Evolutionary conservation across 139 green algal species (phyloP), one percentile per base, ranked within the genome.

Genomic region (Micromonas commoda): DNA sequence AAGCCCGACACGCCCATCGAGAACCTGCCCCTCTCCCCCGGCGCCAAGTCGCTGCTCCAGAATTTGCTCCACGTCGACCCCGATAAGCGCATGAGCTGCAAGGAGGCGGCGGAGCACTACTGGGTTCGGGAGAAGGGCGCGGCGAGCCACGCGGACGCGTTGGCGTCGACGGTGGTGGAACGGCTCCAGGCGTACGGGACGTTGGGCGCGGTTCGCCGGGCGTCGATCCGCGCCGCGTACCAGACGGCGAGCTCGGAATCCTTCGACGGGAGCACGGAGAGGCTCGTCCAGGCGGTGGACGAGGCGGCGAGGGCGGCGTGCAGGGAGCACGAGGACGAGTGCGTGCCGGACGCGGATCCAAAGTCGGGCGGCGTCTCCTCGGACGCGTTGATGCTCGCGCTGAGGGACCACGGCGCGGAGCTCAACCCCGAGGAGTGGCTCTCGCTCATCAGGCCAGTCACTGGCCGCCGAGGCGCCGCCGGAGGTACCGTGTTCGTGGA

Each of bases 31-130:
- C 63, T 69, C 9, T 69, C 63, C 63, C 63, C 63, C 26, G 63
- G 63, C 28, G 63, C 63, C 9, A 69, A 69, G 63, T 29, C 9
- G 13, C 63, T 69, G 26, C 63, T 69, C 26, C 16, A 13, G 6
- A 33, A 6, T 32, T 19, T 69, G 63, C 16, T 69, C 9, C 13
- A 69, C 13, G 13, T 32, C 63, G 16, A 69, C 63, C 63, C 63
- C 9, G 63, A 69, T 9, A 69, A 33, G 63, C 63, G 63, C 63
- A 69, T 69, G 63, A 32, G 13, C 13, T 69, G 63, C 63, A 19
- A 9, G 63, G 63, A 9, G 63, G 63, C 63, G 63, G 26, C 63
- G 63, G 63, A 69, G 28, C 63, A 69, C 63, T 69, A 69, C 63
- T 69, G 63, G 63, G 63, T 69, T 6, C 6, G 63, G 6, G 63